Percentiles rank a stretch among this genome's conserved stretches.
Conservation (phyloP, 495 filamentous ascomycete genomes). For the Jackrogersella multiformis region DNA sequence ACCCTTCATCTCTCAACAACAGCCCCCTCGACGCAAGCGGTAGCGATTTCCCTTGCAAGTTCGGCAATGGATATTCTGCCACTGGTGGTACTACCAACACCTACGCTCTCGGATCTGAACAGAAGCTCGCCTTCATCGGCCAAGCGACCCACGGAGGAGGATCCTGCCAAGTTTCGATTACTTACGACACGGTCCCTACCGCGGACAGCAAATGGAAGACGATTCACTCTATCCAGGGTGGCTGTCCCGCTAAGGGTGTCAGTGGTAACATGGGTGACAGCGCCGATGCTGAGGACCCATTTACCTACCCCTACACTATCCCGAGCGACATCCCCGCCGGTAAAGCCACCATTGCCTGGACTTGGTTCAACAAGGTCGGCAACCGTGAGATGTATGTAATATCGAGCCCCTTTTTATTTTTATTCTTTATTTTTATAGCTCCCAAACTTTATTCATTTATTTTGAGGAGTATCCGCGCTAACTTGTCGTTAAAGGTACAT, state of each 20-base stretch:
- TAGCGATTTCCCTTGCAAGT: slow-evolving; percentile 85
- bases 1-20: slow-evolving; percentile 54
- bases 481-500: too few relatives aligned
- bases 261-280: slow-evolving; percentile 53
- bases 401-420: not conserved
- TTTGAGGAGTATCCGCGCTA: too few relatives aligned
- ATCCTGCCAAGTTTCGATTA: slow-evolving; percentile 87
- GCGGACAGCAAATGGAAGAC: slow-evolving; percentile 75
- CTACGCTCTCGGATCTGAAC: slow-evolving; percentile 65
- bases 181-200: slow-evolving; percentile 73
- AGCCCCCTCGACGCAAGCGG: slow-evolving; percentile 68
- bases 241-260: slow-evolving; percentile 69
- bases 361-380: slow-evolving; percentile 91
- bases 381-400: slow-evolving; percentile 75
- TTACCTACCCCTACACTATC: slow-evolving; percentile 65
- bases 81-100: slow-evolving; percentile 53
- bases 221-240: slow-evolving; percentile 83
- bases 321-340: slow-evolving; percentile 68
- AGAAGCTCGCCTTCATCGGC: slow-evolving; percentile 66
- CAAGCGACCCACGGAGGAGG: slow-evolving; percentile 84
- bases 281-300: slow-evolving; percentile 42
- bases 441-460: too few relatives aligned
- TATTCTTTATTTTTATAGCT: not conserved
- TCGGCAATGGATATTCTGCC: slow-evolving; percentile 50
- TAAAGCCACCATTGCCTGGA: slow-evolving; percentile 78